A percentile compares a stretch with the other conserved stretches of the same genome.
Conservation (phyloP, 1,284 basidiomycete species). For the Apiotrichum porosum region DNA sequence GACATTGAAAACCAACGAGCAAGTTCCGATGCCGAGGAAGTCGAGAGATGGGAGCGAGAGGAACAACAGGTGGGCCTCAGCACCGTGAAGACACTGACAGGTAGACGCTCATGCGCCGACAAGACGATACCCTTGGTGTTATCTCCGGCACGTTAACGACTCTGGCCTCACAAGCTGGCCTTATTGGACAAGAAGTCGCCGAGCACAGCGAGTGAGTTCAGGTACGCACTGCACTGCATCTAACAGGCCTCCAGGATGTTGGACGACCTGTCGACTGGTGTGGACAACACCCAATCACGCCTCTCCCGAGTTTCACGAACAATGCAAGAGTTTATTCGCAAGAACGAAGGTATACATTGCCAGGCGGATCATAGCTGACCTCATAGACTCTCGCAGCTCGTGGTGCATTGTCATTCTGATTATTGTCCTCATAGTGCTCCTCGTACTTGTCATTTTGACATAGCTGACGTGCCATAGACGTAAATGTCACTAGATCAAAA, state of each 20-base stretch:
- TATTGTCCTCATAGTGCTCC: constrained; percentile 53
- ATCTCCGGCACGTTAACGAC: constrained; percentile 77
- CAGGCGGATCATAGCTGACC: neutral
- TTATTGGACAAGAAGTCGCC: constrained; percentile 81
- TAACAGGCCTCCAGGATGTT: constrained; percentile 72
- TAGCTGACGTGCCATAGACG: neutral
- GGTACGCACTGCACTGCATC: constrained; percentile 3
- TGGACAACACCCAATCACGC: constrained; percentile 68
- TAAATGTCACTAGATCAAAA: constrained; percentile 22
- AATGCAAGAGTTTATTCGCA: constrained; percentile 72
- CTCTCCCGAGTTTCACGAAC: constrained; percentile 63
- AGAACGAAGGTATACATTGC: constrained; percentile 64
- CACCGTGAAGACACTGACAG: neutral
- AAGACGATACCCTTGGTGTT: constrained; percentile 77
- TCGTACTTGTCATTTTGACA: constrained; percentile 52
- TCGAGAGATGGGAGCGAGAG: constrained; percentile 63
- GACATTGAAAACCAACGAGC: neutral
- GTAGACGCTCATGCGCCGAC: constrained; percentile 75
- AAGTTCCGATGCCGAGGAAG: constrained; percentile 50
- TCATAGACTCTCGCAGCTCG: constrained; percentile 62
- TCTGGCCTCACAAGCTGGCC: constrained; percentile 75
- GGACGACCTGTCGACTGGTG: constrained; percentile 68
- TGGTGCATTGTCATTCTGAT: constrained; percentile 62
- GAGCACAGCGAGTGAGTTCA: constrained; percentile 76
- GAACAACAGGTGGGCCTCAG: constrained; percentile 64